Evolutionary conservation across 2,329 filamentous ascomycete species (phyloP).

Genomic region (Ascocoryne sarcoides): DNA sequence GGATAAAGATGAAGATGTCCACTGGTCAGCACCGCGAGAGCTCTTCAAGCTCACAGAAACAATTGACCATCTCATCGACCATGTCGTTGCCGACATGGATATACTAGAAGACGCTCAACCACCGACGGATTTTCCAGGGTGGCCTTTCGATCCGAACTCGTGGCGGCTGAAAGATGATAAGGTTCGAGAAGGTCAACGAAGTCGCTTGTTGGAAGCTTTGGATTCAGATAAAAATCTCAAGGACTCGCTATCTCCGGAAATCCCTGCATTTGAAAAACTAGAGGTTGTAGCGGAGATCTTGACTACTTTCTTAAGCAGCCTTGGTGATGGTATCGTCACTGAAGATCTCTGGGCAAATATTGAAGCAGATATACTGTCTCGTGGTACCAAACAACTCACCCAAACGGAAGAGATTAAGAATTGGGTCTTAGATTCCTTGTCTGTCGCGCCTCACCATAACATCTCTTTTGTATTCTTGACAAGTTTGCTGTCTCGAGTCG

Average conservation of each 20-base stretch:
- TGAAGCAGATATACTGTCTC: constrained; percentile 43
- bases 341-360: constrained; percentile 61
- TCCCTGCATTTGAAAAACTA: constrained; percentile 56
- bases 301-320: constrained; percentile 61
- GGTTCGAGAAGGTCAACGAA: constrained; percentile 25
- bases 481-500: constrained; percentile 58
- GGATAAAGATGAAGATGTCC: constrained; percentile 45
- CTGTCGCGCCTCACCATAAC: constrained; percentile 66
- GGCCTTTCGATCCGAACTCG: constrained; percentile 43
- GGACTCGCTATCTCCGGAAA: constrained; percentile 52
- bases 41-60: constrained; percentile 83
- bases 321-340: constrained; percentile 74
- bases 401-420: constrained; percentile 47
- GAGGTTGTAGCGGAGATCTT: constrained; percentile 68
- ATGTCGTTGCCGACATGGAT: constrained; percentile 50
- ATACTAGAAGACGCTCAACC: constrained; percentile 48
- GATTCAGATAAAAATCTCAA: constrained; percentile 60
- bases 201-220: constrained; percentile 52
- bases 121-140: constrained; percentile 44
- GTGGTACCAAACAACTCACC: constrained; percentile 35
- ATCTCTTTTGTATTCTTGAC: constrained; percentile 85
- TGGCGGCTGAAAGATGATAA: constrained; percentile 29
- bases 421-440: constrained; percentile 64
- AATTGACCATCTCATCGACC: constrained; percentile 50
- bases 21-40: constrained; percentile 77